Percentiles rank a stretch among this genome's conserved stretches.
These are phyloP conservation scores for Verticillium isaacii DNA, from an alignment of 2,329 filamentous ascomycete genomes.

Conservation along the genomic window DNA sequence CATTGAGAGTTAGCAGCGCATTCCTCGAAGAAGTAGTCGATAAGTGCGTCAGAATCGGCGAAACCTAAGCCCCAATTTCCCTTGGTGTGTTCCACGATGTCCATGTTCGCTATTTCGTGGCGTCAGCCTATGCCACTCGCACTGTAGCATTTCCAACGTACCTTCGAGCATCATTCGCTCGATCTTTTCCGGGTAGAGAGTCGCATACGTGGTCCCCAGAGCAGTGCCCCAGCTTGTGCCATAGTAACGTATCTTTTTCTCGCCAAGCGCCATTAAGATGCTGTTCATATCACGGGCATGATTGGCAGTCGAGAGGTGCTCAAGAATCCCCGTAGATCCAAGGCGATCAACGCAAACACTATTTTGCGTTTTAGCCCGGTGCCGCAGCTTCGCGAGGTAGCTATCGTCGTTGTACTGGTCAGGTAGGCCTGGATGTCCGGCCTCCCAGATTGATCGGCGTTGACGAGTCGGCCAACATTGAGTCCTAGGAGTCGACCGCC, in stretches of 20 bases:
- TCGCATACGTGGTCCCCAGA: constrained; percentile 13
- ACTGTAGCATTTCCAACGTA: neutral
- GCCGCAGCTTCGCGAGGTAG: constrained; percentile 37
- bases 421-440: constrained; percentile 35
- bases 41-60: constrained; percentile 45
- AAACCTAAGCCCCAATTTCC: constrained; percentile 39
- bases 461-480: constrained; percentile 43
- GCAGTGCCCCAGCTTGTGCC: constrained; percentile 39
- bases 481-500: constrained; percentile 42
- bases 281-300: constrained; percentile 42
- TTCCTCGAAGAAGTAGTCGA: constrained; percentile 44
- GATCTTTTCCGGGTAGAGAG: constrained; percentile 17
- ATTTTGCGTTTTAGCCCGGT: constrained; percentile 33
- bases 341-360: constrained; percentile 33
- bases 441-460: constrained; percentile 35
- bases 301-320: constrained; percentile 35
- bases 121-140: neutral
- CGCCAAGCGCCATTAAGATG: constrained; percentile 34
- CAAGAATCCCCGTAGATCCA: constrained; percentile 27
- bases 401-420: constrained; percentile 35
- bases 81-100: constrained; percentile 48
- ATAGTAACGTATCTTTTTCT: constrained; percentile 42
- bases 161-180: constrained; percentile 14
- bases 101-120: constrained; percentile 31
- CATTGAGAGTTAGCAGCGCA: constrained; percentile 49